These are phyloP conservation scores for Tremella yokohamensis DNA, from an alignment of 768 basidiomycete species.

Conservation along the genomic window DNA sequence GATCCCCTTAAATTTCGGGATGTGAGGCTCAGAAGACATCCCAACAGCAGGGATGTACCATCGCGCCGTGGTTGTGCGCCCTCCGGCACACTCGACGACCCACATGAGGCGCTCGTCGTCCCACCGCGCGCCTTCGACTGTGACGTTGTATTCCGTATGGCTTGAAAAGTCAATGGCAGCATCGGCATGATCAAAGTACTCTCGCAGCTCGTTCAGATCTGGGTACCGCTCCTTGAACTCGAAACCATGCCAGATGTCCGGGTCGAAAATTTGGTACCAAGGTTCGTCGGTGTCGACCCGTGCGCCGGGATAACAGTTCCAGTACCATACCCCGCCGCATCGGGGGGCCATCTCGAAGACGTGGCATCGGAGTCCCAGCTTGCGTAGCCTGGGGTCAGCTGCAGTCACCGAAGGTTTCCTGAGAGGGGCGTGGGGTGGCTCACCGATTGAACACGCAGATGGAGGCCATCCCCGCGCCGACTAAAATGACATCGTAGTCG, in stretches of 20 bases:
- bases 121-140: background rate
- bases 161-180: background rate
- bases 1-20: background rate
- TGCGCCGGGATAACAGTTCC: constrained; percentile 3
- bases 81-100: constrained; percentile 1
- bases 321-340: background rate
- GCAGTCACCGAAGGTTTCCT: background rate
- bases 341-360: background rate
- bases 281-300: constrained; percentile 6
- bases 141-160: background rate
- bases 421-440: background rate
- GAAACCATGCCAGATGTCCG: background rate
- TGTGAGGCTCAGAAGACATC: background rate
- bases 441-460: background rate
- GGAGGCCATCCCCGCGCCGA: background rate
- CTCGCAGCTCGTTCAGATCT: background rate
- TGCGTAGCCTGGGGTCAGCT: background rate
- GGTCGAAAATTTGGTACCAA: background rate
- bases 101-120: background rate
- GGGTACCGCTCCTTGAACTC: background rate
- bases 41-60: background rate
- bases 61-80: background rate
- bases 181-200: constrained; percentile 1
- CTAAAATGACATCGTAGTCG: constrained; percentile 1
- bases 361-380: background rate